Conservation (phyloP, 2,329 filamentous ascomycete species). For the Davidsoniella eucalypti region DNA sequence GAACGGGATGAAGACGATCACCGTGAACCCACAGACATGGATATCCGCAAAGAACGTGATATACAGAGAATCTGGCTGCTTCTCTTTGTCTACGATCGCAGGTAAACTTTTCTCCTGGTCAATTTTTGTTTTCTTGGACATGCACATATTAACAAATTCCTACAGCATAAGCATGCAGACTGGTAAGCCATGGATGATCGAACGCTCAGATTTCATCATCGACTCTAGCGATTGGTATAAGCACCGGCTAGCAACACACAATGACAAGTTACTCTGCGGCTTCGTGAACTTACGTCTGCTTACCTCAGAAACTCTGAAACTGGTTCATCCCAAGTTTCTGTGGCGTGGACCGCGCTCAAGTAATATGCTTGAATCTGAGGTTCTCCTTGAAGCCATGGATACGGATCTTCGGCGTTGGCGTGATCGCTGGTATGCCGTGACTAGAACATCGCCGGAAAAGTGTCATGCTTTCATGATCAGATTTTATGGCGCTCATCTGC, state of each 20-base stretch:
- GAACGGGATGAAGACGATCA: constrained; percentile 4
- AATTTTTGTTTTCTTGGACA: background rate
- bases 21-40: constrained; percentile 8
- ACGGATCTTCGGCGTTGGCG: constrained; percentile 17
- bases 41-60: constrained; percentile 19
- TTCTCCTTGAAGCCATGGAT: constrained; percentile 16
- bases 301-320: constrained; percentile 19
- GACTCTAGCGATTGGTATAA: constrained; percentile 22
- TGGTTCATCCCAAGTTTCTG: constrained; percentile 14
- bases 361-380: constrained; percentile 15
- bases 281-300: constrained; percentile 22
- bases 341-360: constrained; percentile 11
- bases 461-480: constrained; percentile 22
- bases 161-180: constrained; percentile 24
- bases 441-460: constrained; percentile 13
- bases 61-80: constrained; percentile 24
- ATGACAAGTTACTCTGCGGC: constrained; percentile 22
- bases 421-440: constrained; percentile 14
- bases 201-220: constrained; percentile 22
- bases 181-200: constrained; percentile 27
- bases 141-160: background rate
- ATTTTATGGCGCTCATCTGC: constrained; percentile 24
- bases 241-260: constrained; percentile 18
- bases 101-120: constrained; percentile 16
- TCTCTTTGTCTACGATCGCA: constrained; percentile 25